Conservation (phyloP, 1,284 basidiomycete species). For the Pseudozyma flocculosa region DNA sequence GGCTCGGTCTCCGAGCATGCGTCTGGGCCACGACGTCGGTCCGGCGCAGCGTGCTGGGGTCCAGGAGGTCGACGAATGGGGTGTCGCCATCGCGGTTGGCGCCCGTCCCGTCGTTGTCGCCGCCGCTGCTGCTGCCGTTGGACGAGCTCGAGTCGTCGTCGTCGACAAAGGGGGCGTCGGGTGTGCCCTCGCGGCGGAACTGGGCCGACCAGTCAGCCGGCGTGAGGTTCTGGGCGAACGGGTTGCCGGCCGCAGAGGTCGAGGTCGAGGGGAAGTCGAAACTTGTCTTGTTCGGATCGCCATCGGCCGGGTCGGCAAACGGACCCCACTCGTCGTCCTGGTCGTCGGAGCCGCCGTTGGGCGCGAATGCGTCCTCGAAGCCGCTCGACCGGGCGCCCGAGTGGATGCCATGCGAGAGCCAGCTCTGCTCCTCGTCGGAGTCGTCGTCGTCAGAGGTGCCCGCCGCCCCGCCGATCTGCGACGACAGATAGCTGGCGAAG, state of each 20-base stretch:
- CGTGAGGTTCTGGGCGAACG: constrained; percentile 50
- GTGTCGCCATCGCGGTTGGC: constrained; percentile 17
- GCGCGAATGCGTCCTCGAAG: constrained; percentile 42
- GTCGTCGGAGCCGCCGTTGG: constrained; percentile 22
- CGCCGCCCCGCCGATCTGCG: constrained; percentile 50
- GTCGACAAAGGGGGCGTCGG: constrained; percentile 8
- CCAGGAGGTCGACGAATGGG: constrained; percentile 29
- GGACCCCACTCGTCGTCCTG: constrained; percentile 57
- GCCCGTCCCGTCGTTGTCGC: constrained; percentile 15
- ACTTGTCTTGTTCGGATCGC: background rate
- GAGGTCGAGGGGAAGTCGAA: constrained; percentile 19
- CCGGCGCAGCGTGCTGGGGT: constrained; percentile 14
- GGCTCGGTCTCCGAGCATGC: constrained; percentile 33
- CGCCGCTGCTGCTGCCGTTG: constrained; percentile 7
- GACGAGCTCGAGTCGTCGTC: constrained; percentile 34
- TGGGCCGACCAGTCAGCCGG: constrained; percentile 56
- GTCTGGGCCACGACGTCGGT: constrained; percentile 26
- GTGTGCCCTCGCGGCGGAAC: constrained; percentile 30
- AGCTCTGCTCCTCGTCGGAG: constrained; percentile 48
- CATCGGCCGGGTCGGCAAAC: constrained; percentile 42
- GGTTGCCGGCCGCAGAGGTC: constrained; percentile 8
- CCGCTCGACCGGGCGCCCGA: constrained; percentile 14
- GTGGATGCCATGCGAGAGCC: constrained; percentile 42
- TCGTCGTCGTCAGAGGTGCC: constrained; percentile 47
- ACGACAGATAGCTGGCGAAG: constrained; percentile 55